Evolutionary conservation across 257 asterid species (phyloP), one percentile per base, ranked within the genome.

Genomic region (Coffea eugenioides): DNA sequence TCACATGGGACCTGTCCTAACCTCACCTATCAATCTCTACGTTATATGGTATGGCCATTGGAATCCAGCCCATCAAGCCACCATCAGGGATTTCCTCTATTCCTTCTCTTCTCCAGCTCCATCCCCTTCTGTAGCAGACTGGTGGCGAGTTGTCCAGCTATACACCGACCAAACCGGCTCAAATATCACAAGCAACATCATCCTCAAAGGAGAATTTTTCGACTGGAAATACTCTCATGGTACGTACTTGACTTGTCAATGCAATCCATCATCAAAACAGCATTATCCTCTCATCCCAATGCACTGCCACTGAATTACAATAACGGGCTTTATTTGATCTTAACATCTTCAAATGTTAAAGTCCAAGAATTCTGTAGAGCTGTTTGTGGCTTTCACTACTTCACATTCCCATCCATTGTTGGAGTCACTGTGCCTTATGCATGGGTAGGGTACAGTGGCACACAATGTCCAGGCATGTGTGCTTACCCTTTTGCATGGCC

Each of bases 1-100:
- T 80, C 97, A 93, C 83, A 89, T 90, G 95, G 97, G 97, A 0
- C 97, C 97, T 3, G 90, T 91, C 70, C 91, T 93, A 49, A 69
- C 94, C n/a, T 88, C 89, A 74, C 89, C 91, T 1, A 80, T 86
- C 25, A 88, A 89, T 49, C 79, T 93, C 83, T 88, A 93, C 91
- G 82, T 91, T 13, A 87, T 93, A 64, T 93, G 97, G 97, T 91
- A 93, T 73, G 97, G 97, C 27, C 57, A 77, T 36, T 93, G 97
- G 97, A 83, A 86, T 39, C 88, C 92, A 48, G 61, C 76, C 16
- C 93, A 91, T 34, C 91, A 90, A 77, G 80, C 91, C 83, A 90
- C 92, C 83, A 88, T 93, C 5, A 84, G 89, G 41, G 97, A 91
- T 81, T 93, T 93, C 80, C 80, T 93, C 73, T 11, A 8, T 57